A percentile compares a stretch with the other conserved stretches of the same genome.
These are phyloP conservation scores for Coccomyxa sp. DNA, from an alignment of 139 green algal genomes.

Conservation along the genomic window DNA sequence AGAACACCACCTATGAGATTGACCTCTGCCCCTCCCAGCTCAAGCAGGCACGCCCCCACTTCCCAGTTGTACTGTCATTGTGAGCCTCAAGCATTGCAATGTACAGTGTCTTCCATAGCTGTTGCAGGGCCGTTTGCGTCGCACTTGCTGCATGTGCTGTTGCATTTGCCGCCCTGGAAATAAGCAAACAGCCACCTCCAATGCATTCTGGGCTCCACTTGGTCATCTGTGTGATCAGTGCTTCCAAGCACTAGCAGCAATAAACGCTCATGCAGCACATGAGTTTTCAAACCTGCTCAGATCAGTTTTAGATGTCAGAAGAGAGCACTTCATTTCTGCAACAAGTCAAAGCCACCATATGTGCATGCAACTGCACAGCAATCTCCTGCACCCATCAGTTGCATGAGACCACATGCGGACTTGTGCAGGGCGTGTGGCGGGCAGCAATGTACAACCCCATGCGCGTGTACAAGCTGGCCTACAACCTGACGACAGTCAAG, in stretches of 20 bases:
- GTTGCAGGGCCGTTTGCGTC: neutral
- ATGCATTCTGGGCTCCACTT: no score
- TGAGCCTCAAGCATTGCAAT: neutral
- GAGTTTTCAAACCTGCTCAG: neutral
- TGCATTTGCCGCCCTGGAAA: no score
- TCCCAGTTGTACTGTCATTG: neutral
- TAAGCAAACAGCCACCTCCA: no score
- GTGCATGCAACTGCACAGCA: no score
- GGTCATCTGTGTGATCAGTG: no score
- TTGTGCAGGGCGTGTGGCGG: constrained; percentile 23
- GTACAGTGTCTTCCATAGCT: neutral
- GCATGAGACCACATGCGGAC: neutral
- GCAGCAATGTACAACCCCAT: constrained; percentile 51
- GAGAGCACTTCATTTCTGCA: neutral
- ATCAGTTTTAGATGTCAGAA: neutral
- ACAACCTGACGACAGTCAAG: constrained; percentile 32
- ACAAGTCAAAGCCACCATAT: neutral
- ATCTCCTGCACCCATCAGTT: no score
- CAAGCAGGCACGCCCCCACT: neutral
- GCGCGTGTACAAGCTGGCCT: constrained; percentile 30
- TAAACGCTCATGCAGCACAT: no score
- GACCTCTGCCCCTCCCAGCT: constrained; percentile 34
- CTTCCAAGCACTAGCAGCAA: no score
- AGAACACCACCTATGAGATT: constrained; percentile 17
- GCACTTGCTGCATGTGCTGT: neutral